Evolutionary conservation across 2,329 filamentous ascomycete species (phyloP), one percentile per base, ranked within the genome.

Genomic region (Colletotrichum sp.): DNA sequence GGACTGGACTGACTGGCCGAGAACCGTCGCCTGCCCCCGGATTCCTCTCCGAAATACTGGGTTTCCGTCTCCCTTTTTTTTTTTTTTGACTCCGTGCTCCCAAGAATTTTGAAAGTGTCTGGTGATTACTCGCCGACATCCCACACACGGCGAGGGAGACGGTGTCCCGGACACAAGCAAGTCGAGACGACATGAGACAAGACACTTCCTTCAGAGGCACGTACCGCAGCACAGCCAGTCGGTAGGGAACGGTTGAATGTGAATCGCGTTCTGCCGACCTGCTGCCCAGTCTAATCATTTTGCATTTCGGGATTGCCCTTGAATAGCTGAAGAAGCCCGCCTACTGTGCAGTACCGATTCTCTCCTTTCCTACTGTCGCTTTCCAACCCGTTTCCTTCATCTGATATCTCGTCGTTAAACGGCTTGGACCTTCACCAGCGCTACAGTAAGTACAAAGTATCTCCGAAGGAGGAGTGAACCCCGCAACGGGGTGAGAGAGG

Each of bases 151-250:
- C 43, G 73, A 73, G 69, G 73, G 63, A 75, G 73, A 26, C 30
- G n/a, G n/a, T 68, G 32, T 61, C 56, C 62, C 58, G 34, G 48
- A 56, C 61, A 48, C 24, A 28, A 26, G 24, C 55, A 58, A 63
- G 73, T 21, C 73, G 69, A 74, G 73, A 75, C 69, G 69, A 64
- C 63, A 64, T 75, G 73, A 75, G 63, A 73, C 73, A 58, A 75
- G 73, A 73, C 69, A 68, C 63, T n/a, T 52, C 38, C 58, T n/a
- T 52, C 38, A 69, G 32, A 73, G 69, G 69, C 69, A 73, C 64
- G 63, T 64, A 73, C 69, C 43, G 18, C 43, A 21, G n/a, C 52
- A 18, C 21, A 38, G 16, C 12, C 30, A 38, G 34, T 71, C 24
- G 28, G 64, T 16, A 32, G 12, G 58, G 43, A 21, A 43, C 32